Percentiles rank a stretch among this genome's conserved stretches.
Evolutionary conservation across 768 basidiomycete genomes (phyloP).

Genomic region (Termitomyces sp.): DNA sequence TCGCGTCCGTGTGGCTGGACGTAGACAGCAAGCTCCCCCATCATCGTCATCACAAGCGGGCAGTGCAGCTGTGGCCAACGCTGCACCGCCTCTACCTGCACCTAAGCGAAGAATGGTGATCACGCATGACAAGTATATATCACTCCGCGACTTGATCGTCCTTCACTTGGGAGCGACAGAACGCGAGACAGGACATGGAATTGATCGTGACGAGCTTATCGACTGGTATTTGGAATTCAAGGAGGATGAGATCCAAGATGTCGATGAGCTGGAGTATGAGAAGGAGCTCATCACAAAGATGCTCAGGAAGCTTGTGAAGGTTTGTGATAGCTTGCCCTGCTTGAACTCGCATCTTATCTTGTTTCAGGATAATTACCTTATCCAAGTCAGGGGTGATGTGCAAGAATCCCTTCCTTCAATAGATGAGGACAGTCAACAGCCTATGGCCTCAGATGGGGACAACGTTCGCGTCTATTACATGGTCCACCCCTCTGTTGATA

Average conservation of each 20-base stretch:
- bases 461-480: conserved; percentile 79
- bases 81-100: conserved; percentile 37
- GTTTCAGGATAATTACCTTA: conserved; percentile 74
- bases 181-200: conserved; percentile 66
- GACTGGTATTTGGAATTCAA: conserved; percentile 95
- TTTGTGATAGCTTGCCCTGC: conserved; percentile 27
- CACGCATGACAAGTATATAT: conserved; percentile 93
- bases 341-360: conserved; percentile 1
- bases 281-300: conserved; percentile 89
- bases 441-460: conserved; percentile 43
- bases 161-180: conserved; percentile 79
- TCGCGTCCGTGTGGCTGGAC: conserved; percentile 29
- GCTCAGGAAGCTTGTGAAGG: conserved; percentile 88
- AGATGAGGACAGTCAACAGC: conserved; percentile 56
- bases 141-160: conserved; percentile 85
- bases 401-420: conserved; percentile 73
- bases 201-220: conserved; percentile 88
- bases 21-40: conserved; percentile 22
- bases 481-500: conserved; percentile 87
- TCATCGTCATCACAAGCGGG: conserved; percentile 40
- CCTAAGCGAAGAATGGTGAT: conserved; percentile 83
- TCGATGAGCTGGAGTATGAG: conserved; percentile 89
- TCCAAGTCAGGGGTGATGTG: conserved; percentile 82
- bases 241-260: conserved; percentile 77
- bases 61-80: conserved; percentile 34